A percentile compares a stretch with the other conserved stretches of the same genome.
phyloP scores from a whole-genome alignment of 805 yeast species.

The Hanseniaspora clermontiae region DNA sequence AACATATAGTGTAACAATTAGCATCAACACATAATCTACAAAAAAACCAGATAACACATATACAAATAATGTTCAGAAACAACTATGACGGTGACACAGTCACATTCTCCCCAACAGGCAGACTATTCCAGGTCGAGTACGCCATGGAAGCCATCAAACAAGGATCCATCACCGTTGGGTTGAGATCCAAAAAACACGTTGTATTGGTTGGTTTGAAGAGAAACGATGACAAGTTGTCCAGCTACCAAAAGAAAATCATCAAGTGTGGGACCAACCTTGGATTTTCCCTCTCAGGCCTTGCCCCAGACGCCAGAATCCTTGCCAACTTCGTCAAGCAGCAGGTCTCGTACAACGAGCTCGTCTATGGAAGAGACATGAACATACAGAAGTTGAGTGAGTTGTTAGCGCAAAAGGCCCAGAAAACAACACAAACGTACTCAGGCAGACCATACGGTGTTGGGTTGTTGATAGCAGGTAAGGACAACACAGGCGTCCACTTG shows the following conservation, averaged over 20 bases:
- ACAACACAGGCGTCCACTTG: conserved; percentile 86
- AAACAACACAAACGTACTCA: conserved; percentile 90
- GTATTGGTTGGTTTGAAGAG: conserved; percentile 90
- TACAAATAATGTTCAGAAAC: conserved; percentile 62
- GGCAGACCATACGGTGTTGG: conserved; percentile 98
- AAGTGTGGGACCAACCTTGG: conserved; percentile 91
- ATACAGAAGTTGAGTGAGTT: conserved; percentile 71
- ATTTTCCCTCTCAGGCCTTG: conserved; percentile 89
- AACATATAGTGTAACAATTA: too few relatives aligned
- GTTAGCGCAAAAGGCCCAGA: conserved; percentile 93
- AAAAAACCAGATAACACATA: background rate
- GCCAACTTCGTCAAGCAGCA: conserved; percentile 82
- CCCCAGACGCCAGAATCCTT: conserved; percentile 94
- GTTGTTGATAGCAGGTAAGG: conserved; percentile 74
- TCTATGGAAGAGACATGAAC: conserved; percentile 74
- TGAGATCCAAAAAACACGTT: conserved; percentile 73
- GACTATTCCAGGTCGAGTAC: conserved; percentile 94
- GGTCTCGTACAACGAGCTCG: conserved; percentile 75
- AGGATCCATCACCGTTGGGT: conserved; percentile 94
- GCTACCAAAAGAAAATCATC: conserved; percentile 87
- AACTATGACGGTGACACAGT: conserved; percentile 98
- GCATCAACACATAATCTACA: too few relatives aligned
- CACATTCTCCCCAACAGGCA: conserved; percentile 97
- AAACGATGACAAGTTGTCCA: conserved; percentile 93
- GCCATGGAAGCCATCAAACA: conserved; percentile 96